Evolutionary conservation across 2,329 filamentous ascomycete species (phyloP), one percentile per base, ranked within the genome.

Genomic region (Apiospora sp.): DNA sequence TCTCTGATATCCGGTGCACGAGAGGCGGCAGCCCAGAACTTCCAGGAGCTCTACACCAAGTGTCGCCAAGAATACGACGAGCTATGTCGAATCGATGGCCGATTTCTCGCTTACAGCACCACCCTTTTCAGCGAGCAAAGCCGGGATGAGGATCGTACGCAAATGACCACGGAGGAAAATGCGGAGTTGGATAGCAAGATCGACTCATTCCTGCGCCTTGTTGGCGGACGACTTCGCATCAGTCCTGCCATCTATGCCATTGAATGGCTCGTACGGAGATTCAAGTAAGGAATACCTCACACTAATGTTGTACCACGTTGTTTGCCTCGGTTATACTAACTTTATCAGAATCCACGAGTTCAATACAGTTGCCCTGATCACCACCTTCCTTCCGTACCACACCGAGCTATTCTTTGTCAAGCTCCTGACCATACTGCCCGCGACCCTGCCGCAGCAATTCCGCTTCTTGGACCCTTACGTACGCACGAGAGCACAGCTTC

Each of bases 71-170:
- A 95, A 1, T 99, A 96, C 79, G 91, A 95, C 75, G 96, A 99
- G 79, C 87, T 99, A 73, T 98, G 96, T 83, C 90, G 92, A 76
- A 87, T 99, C 71, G 97, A 99, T 81, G 82, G 87, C 34, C 91
- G 95, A 73, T 98, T 98, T 79, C 80, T 87, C 19, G 86, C 88
- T 48, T 99, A 96, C 80, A 88, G 90, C 74, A 87, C 88, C 72
- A 95, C 91, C 71, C 87, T 99, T 72, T 99, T 98, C 87, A 97
- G 93, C 85, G 93, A 96, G 78, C 94, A 98, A 85, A 98, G 96
- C 84, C 95, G 95, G 81, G 88, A 90, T 74, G 92, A 98, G 80
- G 96, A 99, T 81, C 90, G 96, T 71, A 92, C 91, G 30, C 92
- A 96, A 83, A 92, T 98, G 89, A 95, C 92, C 22, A 87, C 88